Evolutionary conservation across 179 eudicot species (phyloP).

Genomic region (Gypsophila paniculata): DNA sequence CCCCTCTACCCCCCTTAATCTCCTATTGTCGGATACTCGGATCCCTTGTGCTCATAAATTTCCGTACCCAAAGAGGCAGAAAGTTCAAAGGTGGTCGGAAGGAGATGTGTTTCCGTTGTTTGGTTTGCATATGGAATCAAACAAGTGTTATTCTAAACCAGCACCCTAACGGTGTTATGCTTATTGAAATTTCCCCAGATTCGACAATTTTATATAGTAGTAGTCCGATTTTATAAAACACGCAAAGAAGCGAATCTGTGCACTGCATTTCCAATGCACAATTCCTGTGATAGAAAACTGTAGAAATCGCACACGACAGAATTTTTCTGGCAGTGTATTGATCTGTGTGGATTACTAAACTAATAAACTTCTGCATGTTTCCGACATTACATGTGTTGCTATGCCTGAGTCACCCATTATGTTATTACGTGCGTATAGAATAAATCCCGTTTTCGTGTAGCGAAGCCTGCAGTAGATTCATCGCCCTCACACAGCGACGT

Average conservation of each 20-base stretch:
- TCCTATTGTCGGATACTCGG: too few relatives aligned
- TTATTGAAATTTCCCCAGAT: too few relatives aligned
- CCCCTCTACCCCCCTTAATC: too few relatives aligned
- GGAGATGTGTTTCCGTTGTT: too few relatives aligned
- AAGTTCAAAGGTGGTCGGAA: too few relatives aligned
- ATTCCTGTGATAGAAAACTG: slow-evolving; percentile 12
- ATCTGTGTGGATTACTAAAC: background rate
- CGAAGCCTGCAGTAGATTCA: slow-evolving; percentile 80
- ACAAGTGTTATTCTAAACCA: background rate
- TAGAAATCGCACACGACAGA: background rate
- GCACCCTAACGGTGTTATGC: too few relatives aligned
- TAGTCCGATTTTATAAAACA: background rate
- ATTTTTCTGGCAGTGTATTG: background rate
- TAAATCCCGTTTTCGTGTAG: slow-evolving; percentile 44
- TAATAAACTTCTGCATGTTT: slow-evolving; percentile 16
- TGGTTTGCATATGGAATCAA: too few relatives aligned
- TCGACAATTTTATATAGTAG: background rate
- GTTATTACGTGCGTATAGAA: background rate
- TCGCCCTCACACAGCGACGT: slow-evolving; percentile 52
- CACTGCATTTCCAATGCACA: slow-evolving; percentile 8
- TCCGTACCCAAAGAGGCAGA: background rate
- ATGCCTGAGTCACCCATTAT: background rate
- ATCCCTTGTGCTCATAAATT: background rate
- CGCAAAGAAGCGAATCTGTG: background rate
- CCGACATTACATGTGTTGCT: slow-evolving; percentile 2